phyloP scores from a whole-genome alignment of 2,329 filamentous ascomycete genomes.

The Neobulgaria alba region DNA sequence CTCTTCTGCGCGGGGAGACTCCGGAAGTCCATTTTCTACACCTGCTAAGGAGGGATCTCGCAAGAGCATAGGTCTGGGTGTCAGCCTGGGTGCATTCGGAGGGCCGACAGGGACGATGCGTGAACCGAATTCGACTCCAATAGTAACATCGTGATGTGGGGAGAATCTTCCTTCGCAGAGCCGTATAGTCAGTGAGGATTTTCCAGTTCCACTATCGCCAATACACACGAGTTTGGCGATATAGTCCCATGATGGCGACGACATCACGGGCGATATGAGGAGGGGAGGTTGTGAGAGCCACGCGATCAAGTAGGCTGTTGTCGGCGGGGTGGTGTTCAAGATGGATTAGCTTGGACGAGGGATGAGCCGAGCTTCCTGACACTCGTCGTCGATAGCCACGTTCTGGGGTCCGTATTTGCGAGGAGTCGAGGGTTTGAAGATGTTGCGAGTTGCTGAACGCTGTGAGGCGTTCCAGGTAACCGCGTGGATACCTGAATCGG shows the following conservation, averaged over 20 bases:
- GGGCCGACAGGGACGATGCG: conserved; percentile 86
- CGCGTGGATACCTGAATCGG: too few relatives aligned
- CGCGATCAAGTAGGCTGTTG: conserved; percentile 5
- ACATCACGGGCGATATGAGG: conserved; percentile 25
- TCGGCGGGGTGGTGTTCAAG: neutral
- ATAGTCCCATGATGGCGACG: conserved; percentile 80
- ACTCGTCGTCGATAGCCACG: too few relatives aligned
- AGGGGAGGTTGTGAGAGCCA: conserved; percentile 6
- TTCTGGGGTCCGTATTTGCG: too few relatives aligned
- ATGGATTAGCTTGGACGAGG: neutral
- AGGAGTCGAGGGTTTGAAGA: too few relatives aligned
- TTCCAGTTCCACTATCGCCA: conserved; percentile 92
- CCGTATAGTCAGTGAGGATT: conserved; percentile 87
- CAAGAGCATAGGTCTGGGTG: conserved; percentile 35
- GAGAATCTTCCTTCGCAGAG: conserved; percentile 96
- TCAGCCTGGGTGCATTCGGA: conserved; percentile 47
- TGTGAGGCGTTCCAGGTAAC: too few relatives aligned
- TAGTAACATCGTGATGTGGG: conserved; percentile 91
- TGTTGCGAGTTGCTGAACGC: too few relatives aligned
- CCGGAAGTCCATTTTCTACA: conserved; percentile 39
- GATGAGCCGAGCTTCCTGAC: neutral
- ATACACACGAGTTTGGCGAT: conserved; percentile 98
- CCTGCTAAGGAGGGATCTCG: conserved; percentile 20
- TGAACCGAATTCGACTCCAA: conserved; percentile 95
- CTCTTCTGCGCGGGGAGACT: conserved; percentile 36